Evolutionary conservation across 208 protist genomes (phyloP).

Genomic region (Endotrypanum monterogeii): DNA sequence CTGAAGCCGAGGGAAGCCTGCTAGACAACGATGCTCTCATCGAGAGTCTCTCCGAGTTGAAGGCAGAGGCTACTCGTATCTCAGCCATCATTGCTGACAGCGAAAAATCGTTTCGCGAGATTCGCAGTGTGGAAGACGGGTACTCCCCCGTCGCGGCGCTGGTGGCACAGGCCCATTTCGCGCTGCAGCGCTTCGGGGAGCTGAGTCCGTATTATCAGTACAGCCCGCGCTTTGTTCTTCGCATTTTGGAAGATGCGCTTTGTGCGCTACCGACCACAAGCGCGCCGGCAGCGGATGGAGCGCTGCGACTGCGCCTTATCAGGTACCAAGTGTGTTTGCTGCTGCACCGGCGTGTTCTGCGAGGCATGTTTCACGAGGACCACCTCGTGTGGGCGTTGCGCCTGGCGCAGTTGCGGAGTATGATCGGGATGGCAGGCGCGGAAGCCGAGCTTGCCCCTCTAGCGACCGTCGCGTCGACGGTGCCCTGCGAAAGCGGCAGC

Average conservation of each 20-base stretch:
- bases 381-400: slow-evolving; percentile 93
- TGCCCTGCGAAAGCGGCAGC: not conserved
- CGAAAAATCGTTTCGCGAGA: slow-evolving; percentile 91
- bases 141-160: slow-evolving; percentile 95
- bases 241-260: slow-evolving; percentile 90
- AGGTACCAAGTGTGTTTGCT: slow-evolving; percentile 68
- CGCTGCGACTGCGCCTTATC: slow-evolving; percentile 39
- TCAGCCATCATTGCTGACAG: slow-evolving; percentile 92
- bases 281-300: slow-evolving; percentile 1
- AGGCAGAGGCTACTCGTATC: slow-evolving; percentile 92
- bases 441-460: not conserved
- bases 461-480: not conserved
- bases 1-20: slow-evolving; percentile 94
- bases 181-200: slow-evolving; percentile 92
- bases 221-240: slow-evolving; percentile 95
- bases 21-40: slow-evolving; percentile 98
- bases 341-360: slow-evolving; percentile 74
- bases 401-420: slow-evolving; percentile 92
- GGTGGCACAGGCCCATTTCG: slow-evolving; percentile 95
- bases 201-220: slow-evolving; percentile 98
- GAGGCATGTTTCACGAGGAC: slow-evolving; percentile 95
- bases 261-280: slow-evolving; percentile 37
- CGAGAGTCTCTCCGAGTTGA: slow-evolving; percentile 93
- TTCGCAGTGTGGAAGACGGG: slow-evolving; percentile 73
- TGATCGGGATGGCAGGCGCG: slow-evolving; percentile 29